phyloP scores from a whole-genome alignment of 2,329 filamentous ascomycete species.

The Hymenoscyphus occultus region DNA sequence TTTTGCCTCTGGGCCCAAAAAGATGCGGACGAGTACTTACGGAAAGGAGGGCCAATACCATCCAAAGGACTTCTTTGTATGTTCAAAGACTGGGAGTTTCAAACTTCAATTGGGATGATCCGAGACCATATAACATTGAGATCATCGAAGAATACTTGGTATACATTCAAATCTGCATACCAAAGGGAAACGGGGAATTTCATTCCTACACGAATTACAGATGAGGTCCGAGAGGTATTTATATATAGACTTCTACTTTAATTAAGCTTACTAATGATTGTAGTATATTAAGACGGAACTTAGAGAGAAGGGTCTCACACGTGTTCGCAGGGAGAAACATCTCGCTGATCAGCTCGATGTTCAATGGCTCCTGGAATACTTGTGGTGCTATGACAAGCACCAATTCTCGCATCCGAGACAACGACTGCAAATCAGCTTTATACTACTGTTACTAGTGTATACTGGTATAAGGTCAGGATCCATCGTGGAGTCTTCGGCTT shows the following conservation, averaged over 20 bases:
- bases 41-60: background rate
- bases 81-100: background rate
- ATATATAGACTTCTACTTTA: background rate
- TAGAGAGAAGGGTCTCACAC: background rate
- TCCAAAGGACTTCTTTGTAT: background rate
- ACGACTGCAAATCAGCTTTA: background rate
- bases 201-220: background rate
- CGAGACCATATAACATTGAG: background rate
- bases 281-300: background rate
- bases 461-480: background rate
- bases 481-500: background rate
- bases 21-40: background rate
- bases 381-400: slow-evolving; percentile 1
- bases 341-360: background rate
- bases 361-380: background rate
- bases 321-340: background rate
- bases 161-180: background rate
- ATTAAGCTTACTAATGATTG: background rate
- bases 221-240: background rate
- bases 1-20: background rate
- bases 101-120: background rate
- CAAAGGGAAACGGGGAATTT: background rate
- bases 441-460: background rate
- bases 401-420: background rate
- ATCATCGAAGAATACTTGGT: background rate